Percentiles rank a stretch among this genome's conserved stretches.
phyloP scores from a whole-genome alignment of 2,329 filamentous ascomycete genomes.

The Alternaria ventricosa region DNA sequence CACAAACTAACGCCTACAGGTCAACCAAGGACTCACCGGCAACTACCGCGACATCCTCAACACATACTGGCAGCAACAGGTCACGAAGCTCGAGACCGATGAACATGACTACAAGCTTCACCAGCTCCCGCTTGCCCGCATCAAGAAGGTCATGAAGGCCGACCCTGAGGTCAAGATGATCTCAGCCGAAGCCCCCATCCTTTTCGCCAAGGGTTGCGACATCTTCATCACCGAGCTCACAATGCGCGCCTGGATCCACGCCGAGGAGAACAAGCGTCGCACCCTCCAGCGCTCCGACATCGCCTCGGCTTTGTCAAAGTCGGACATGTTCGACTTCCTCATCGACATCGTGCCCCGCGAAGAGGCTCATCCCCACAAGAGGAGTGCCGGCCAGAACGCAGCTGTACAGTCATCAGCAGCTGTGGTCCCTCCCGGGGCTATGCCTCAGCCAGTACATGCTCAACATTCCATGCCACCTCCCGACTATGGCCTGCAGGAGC shows the following conservation, averaged over 20 bases:
- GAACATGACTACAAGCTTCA: constrained; percentile 99
- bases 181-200: constrained; percentile 93
- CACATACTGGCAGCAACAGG: constrained; percentile 99
- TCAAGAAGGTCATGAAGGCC: constrained; percentile 99
- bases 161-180: constrained; percentile 99
- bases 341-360: constrained; percentile 98
- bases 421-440: constrained; percentile 40
- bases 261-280: constrained; percentile 96
- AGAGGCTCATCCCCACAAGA: constrained; percentile 86
- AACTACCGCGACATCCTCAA: constrained; percentile 97
- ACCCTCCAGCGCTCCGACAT: constrained; percentile 97
- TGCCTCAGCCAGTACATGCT: constrained; percentile 52
- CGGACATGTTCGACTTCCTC: constrained; percentile 99
- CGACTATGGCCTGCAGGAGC: constrained; percentile 63
- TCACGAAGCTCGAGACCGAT: constrained; percentile 92
- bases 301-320: constrained; percentile 92
- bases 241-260: constrained; percentile 99
- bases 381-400: constrained; percentile 53
- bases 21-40: constrained; percentile 92
- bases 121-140: constrained; percentile 93
- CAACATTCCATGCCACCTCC: constrained; percentile 62
- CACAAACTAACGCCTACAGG: constrained; percentile 59
- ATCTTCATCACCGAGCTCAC: constrained; percentile 99
- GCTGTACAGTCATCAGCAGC: constrained; percentile 52
- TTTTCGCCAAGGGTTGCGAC: constrained; percentile 98